Evolutionary conservation across 2,329 filamentous ascomycete species (phyloP), one percentile per base, ranked within the genome.

Genomic region (Cordyceps pruinosa): DNA sequence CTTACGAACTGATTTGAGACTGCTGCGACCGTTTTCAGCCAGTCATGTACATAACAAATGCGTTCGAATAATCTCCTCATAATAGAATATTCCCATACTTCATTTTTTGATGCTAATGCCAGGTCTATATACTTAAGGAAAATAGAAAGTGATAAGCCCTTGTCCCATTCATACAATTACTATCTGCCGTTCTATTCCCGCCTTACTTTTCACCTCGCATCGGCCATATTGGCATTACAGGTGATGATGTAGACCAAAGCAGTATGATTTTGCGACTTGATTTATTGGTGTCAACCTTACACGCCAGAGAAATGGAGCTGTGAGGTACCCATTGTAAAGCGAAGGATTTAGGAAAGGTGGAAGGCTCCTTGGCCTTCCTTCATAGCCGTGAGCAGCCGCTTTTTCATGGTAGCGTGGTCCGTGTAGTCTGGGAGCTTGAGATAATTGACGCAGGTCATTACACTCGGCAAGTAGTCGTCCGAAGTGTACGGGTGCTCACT

Each of bases 391-490:
- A 83, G 85, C 55, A 99, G 79, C 70, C 90, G 89, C 69, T 87
- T 82, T 67, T 82, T 86, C 73, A 99, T 84, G 52, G 87, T 80
- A 2, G 89, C 83, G 61, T 96, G 75, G 64, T 77, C 85, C 63
- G 86, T 93, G 73, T 99, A 99, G 72, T 99, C 90, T 21, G 94
- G 94, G 68, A 99, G 81, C 75, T 99, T 99, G 66, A 99, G 84
- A 70, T 99, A 99, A 73, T 99, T 99, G 73, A 96, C 94, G 71
- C 95, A 99, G 12, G 95, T 99, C 95, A 99, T 99, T 70, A 99
- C 95, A 70, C 92, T 97, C 13, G 95, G 94, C n/a, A 99, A 81
- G 67, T 97, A 99, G 75, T 99, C 94, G 68, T 99, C 94, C 5
- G 93, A 93, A 4, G 87, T 88, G 71, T 92, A 94, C 2, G 94